Evolutionary conservation across 768 basidiomycete species (phyloP), one percentile per base, ranked within the genome.

Genomic region (Dioszegia crocea): DNA sequence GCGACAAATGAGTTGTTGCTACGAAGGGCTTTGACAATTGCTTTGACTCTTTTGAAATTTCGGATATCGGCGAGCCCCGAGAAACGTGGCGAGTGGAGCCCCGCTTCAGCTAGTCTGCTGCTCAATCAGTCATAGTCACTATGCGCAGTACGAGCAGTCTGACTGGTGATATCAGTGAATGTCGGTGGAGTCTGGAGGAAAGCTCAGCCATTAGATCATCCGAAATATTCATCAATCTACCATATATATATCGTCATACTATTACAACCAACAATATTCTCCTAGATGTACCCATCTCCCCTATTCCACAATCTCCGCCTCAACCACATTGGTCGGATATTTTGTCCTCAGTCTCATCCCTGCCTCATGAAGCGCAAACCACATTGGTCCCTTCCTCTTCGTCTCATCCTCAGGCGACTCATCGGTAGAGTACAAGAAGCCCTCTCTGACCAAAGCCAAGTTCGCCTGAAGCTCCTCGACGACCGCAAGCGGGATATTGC

Each of bases 391-490:
- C 46, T 62, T 66, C 21, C 73, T 66, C 19, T 65, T 55, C 60
- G 78, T 66, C 60, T 78, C 76, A 17, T 71, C 71, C 33, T 74
- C 64, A 8, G 71, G 70, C 17, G 63, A 46, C 57, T 76, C 74
- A 52, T 78, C 77, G 6, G 60, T 67, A 48, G 76, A 66, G 46
- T 77, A 77, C 17, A 80, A 47, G 67, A 79, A 79, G 6, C 77
- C 78, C 21, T 79, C 79, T 30, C 79, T 64, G 3, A 79, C 70
- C 23, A 69, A 61, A 41, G 78, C 65, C 31, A 79, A 56, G 56
- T 79, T 74, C 17, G 76, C 75, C 59, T 80, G 79, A 56, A 80
- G 62, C 43, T 74, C 66, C 45, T 72, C 68, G 26, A 75, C 66
- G 48, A 74, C 62, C 46, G 71, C 66, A 2, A 67, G 41, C 19